These are phyloP conservation scores for Astrothelium subdiscretum DNA, from an alignment of 495 filamentous ascomycete species.

Conservation along the genomic window DNA sequence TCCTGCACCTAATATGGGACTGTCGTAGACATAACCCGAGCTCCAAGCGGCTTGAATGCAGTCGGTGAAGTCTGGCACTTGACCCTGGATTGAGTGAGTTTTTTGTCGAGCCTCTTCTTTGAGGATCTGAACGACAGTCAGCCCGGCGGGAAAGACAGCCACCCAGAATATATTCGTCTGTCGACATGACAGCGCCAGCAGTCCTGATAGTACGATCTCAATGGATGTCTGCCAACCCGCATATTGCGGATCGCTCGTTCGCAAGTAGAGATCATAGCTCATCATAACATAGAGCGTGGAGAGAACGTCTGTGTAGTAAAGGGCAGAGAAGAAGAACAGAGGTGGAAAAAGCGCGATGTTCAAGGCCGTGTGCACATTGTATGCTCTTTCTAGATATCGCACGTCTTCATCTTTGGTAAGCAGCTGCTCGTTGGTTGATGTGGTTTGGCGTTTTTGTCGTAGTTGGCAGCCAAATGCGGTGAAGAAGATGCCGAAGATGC, in stretches of 20 bases:
- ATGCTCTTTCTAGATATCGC: background rate
- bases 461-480: slow-evolving; percentile 13
- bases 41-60: slow-evolving; percentile 20
- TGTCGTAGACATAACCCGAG: slow-evolving; percentile 46
- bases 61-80: background rate
- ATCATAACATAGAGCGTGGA: slow-evolving; percentile 46
- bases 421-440: background rate
- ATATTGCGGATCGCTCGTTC: background rate
- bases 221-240: background rate
- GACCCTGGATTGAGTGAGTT: background rate
- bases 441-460: background rate
- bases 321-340: slow-evolving; percentile 84
- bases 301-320: slow-evolving; percentile 87
- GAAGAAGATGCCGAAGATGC: slow-evolving; percentile 29
- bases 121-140: slow-evolving; percentile 46
- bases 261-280: slow-evolving; percentile 21
- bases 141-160: slow-evolving; percentile 67
- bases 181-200: slow-evolving; percentile 26
- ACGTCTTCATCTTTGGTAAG: background rate
- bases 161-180: slow-evolving; percentile 99
- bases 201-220: background rate
- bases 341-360: slow-evolving; percentile 83
- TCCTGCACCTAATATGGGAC: slow-evolving; percentile 26
- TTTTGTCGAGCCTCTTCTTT: background rate
- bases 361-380: slow-evolving; percentile 29